phyloP scores from a whole-genome alignment of 1,284 basidiomycete species.

The Rhodotorula sp. region DNA sequence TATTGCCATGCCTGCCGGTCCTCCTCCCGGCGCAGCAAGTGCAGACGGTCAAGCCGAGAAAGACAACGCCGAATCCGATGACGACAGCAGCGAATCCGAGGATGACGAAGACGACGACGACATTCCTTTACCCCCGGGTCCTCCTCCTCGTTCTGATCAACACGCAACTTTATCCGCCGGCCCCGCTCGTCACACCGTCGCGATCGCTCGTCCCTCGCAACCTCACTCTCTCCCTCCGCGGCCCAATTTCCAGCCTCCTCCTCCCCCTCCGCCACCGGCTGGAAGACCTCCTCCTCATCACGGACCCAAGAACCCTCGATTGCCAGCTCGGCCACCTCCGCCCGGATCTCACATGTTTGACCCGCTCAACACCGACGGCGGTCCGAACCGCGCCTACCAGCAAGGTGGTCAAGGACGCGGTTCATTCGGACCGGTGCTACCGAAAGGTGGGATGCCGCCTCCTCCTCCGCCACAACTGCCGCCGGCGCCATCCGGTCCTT shows the following conservation, averaged over 20 bases:
- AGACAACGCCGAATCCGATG: background rate
- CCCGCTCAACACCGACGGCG: conserved; percentile 46
- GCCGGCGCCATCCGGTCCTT: background rate
- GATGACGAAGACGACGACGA: conserved; percentile 47
- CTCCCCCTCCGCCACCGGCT: conserved; percentile 4
- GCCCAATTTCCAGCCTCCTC: conserved; percentile 12
- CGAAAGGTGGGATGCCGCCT: conserved; percentile 8
- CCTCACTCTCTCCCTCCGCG: conserved; percentile 27
- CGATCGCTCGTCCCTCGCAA: conserved; percentile 24
- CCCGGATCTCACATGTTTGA: conserved; percentile 45
- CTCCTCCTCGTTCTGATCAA: conserved; percentile 33
- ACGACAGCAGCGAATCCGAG: conserved; percentile 3
- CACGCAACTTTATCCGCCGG: background rate
- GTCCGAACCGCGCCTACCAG: conserved; percentile 47
- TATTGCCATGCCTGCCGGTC: conserved; percentile 80
- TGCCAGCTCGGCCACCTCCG: conserved; percentile 40
- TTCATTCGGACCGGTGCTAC: conserved; percentile 25
- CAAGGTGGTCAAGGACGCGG: conserved; percentile 31
- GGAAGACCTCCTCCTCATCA: conserved; percentile 3
- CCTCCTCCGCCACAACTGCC: conserved; percentile 1
- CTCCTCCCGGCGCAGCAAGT: conserved; percentile 57
- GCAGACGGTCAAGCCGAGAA: background rate
- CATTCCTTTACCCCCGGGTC: conserved; percentile 41
- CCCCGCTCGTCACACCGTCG: conserved; percentile 34
- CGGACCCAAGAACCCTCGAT: conserved; percentile 13